These are phyloP conservation scores for Aspergillus felis DNA, from an alignment of 2,329 filamentous ascomycete genomes.

Conservation along the genomic window DNA sequence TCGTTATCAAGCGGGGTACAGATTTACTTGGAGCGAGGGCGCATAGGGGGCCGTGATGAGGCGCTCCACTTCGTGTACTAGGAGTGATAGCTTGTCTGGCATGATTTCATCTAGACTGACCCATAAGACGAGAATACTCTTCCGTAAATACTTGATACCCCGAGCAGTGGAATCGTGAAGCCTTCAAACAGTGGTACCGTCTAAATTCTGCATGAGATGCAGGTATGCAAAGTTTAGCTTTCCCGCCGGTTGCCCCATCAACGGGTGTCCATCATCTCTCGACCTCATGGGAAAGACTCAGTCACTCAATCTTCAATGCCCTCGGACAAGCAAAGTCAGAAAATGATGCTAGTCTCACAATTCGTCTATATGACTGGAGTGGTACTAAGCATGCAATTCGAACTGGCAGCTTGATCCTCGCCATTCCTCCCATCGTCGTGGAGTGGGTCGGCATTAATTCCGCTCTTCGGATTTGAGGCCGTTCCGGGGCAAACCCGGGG, in stretches of 20 bases:
- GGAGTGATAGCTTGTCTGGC: conserved; percentile 15
- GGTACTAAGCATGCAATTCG: no score
- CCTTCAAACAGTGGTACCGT: no score
- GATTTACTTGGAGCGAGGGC: conserved; percentile 47
- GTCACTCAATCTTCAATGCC: background rate
- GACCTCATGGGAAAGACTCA: background rate
- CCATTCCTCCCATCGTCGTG: no score
- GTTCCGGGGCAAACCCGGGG: background rate
- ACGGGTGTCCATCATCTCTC: conserved; percentile 1
- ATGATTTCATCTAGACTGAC: conserved; percentile 17
- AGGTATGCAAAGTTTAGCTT: conserved; percentile 7
- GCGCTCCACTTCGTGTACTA: conserved; percentile 44
- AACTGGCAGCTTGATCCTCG: no score
- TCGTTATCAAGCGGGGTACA: background rate
- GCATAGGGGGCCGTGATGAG: conserved; percentile 48
- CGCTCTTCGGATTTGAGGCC: background rate
- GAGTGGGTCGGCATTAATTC: background rate
- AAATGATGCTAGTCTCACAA: no score
- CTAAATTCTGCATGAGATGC: background rate
- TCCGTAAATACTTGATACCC: background rate
- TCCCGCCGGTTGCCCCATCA: conserved; percentile 17
- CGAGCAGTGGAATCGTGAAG: background rate
- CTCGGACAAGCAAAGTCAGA: no score
- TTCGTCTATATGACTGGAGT: no score
- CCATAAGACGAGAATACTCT: background rate